Evolutionary conservation across 495 filamentous ascomycete species (phyloP).

Genomic region (Penicillium desertorum): DNA sequence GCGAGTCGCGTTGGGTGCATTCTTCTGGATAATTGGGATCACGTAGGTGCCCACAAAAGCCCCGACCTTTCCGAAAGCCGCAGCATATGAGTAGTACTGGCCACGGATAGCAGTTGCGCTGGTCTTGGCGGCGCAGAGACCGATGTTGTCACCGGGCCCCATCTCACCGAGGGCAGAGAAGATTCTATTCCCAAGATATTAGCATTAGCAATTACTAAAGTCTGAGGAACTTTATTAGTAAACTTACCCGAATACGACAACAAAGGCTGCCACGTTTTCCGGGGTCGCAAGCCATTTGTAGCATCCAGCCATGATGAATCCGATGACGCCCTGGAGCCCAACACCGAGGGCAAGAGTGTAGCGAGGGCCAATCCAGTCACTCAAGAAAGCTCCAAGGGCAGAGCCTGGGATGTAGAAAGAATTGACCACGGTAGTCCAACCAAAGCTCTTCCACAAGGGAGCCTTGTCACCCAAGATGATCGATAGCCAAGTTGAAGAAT

Average conservation of each 20-base stretch:
- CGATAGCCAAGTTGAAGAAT: constrained; percentile 66
- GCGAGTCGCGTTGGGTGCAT: constrained; percentile 58
- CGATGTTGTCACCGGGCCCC: constrained; percentile 90
- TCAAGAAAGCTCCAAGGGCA: constrained; percentile 67
- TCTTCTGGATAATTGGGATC: constrained; percentile 67
- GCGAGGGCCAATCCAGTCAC: constrained; percentile 74
- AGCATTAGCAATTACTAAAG: neutral
- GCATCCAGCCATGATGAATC: constrained; percentile 81
- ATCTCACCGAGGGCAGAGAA: constrained; percentile 83
- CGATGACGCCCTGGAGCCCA: constrained; percentile 67
- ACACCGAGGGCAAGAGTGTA: constrained; percentile 68
- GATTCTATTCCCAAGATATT: constrained; percentile 48
- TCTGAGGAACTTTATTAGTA: no score
- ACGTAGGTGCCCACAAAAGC: constrained; percentile 88
- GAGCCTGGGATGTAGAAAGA: constrained; percentile 85
- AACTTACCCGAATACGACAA: constrained; percentile 64
- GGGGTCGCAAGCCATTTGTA: constrained; percentile 64
- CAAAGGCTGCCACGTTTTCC: constrained; percentile 69
- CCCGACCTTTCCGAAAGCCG: constrained; percentile 81
- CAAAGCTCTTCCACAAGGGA: constrained; percentile 72
- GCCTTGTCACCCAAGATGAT: constrained; percentile 59
- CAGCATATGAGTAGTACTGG: constrained; percentile 89
- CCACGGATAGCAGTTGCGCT: constrained; percentile 83
- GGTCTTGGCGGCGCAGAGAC: constrained; percentile 81
- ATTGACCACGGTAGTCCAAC: constrained; percentile 83